These are phyloP conservation scores for Phytophthora melonis DNA, from an alignment of 352 stramenopile species.

Conservation along the genomic window DNA sequence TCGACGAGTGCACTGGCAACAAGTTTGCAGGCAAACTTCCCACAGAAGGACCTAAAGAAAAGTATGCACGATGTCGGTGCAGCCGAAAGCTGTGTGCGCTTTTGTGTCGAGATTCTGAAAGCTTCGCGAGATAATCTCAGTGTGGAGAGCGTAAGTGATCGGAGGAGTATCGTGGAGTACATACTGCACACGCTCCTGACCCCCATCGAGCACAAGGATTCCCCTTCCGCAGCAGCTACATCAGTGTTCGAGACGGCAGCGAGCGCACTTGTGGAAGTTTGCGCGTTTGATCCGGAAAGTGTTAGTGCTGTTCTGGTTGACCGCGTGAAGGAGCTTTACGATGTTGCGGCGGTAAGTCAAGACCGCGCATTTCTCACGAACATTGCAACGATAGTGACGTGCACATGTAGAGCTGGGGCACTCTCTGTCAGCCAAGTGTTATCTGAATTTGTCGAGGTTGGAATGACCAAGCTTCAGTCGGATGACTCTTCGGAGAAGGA, in stretches of 20 bases:
- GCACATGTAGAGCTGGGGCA: constrained; percentile 24
- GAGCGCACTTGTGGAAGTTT: constrained; percentile 46
- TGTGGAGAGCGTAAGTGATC: constrained; percentile 35
- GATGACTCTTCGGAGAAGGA: constrained; percentile 10
- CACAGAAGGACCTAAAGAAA: constrained; percentile 49
- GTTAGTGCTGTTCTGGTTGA: constrained; percentile 39
- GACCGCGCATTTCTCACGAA: constrained; percentile 50
- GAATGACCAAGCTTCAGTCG: constrained; percentile 32
- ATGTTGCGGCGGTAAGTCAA: constrained; percentile 31
- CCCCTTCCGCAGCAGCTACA: background rate
- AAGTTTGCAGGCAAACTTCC: constrained; percentile 38
- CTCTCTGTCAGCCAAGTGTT: constrained; percentile 33
- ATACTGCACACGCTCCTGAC: constrained; percentile 59
- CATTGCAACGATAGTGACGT: constrained; percentile 45
- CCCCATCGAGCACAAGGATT: constrained; percentile 8
- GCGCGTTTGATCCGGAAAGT: constrained; percentile 35
- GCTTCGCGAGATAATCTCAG: constrained; percentile 11
- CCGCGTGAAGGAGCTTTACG: constrained; percentile 34
- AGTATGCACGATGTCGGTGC: constrained; percentile 44
- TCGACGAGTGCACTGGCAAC: constrained; percentile 36
- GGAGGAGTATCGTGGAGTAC: constrained; percentile 52
- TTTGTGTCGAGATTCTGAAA: constrained; percentile 63
- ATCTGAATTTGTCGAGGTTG: constrained; percentile 31
- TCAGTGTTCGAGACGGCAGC: constrained; percentile 51
- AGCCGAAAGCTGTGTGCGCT: constrained; percentile 61